phyloP scores from a whole-genome alignment of 73 alveolate species.

The Symbiodinium natans region DNA sequence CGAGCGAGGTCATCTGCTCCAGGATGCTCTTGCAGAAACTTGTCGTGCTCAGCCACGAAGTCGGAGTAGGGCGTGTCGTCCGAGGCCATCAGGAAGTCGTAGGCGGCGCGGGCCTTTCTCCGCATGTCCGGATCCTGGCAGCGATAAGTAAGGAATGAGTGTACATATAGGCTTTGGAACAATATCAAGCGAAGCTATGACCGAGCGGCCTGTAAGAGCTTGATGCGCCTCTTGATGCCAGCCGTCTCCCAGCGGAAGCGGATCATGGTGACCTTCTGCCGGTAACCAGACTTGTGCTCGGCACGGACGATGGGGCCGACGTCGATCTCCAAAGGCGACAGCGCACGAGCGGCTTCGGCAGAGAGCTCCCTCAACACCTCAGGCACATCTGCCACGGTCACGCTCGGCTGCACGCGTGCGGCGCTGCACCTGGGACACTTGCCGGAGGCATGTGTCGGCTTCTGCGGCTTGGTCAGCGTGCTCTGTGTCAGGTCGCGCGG shows the following conservation, averaged over 20 bases:
- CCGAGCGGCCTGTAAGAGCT: background rate
- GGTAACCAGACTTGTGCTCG: background rate
- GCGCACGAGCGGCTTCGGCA: background rate
- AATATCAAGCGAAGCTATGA: background rate
- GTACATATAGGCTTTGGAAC: background rate
- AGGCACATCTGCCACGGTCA: background rate
- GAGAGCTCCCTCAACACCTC: background rate
- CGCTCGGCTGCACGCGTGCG: background rate
- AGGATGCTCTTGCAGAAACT: background rate
- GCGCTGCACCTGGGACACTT: background rate
- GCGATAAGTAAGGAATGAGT: background rate
- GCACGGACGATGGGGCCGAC: background rate
- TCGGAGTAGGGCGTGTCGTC: background rate
- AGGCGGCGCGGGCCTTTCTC: background rate
- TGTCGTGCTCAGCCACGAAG: background rate
- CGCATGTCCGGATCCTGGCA: background rate
- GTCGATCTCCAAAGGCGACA: slow-evolving; percentile 1
- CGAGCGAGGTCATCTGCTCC: background rate
- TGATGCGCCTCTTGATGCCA: background rate
- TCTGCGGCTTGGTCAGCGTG: background rate
- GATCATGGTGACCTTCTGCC: slow-evolving; percentile 8
- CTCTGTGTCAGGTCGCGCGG: background rate
- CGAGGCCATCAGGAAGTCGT: background rate
- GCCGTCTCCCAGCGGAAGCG: background rate
- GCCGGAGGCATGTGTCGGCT: background rate